A percentile compares a stretch with the other conserved stretches of the same genome.
Conservation (phyloP, 192 early-diverging fungal genomes). For the Linnemannia hyalina region DNA sequence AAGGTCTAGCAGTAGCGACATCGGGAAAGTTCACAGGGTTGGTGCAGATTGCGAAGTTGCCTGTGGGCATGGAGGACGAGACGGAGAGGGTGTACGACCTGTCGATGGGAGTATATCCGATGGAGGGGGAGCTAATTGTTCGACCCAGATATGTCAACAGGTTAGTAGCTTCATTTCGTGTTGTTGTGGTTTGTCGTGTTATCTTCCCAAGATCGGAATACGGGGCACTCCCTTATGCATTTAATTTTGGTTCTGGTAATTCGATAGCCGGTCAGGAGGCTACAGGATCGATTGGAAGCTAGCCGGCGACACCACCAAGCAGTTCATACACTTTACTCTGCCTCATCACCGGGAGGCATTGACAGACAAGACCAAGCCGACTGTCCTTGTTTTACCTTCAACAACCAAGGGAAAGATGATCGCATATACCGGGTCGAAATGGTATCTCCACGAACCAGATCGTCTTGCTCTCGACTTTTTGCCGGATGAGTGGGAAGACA, state of each 20-base stretch:
- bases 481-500: slow-evolving; percentile 20
- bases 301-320: slow-evolving; percentile 1
- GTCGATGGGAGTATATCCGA: slow-evolving; percentile 37
- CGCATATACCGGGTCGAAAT: slow-evolving; percentile 35
- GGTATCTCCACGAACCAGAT: slow-evolving; percentile 35
- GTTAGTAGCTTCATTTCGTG: background rate
- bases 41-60: slow-evolving; percentile 50
- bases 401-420: slow-evolving; percentile 53
- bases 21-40: slow-evolving; percentile 48
- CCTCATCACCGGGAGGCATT: slow-evolving; percentile 39
- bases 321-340: slow-evolving; percentile 49
- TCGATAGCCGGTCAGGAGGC: slow-evolving; percentile 14
- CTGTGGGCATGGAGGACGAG: slow-evolving; percentile 19
- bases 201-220: background rate
- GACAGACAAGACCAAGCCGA: slow-evolving; percentile 21
- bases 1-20: slow-evolving; percentile 6
- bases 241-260: background rate
- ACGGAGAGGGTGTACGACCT: slow-evolving; percentile 38
- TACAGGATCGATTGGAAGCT: slow-evolving; percentile 52
- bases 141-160: slow-evolving; percentile 17
- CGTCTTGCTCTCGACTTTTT: slow-evolving; percentile 27
- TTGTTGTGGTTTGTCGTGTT: background rate
- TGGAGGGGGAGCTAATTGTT: slow-evolving; percentile 22
- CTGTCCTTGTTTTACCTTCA: slow-evolving; percentile 28
- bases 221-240: background rate